Percentiles rank a stretch among this genome's conserved stretches.
Conservation (phyloP, 768 basidiomycete genomes). For the Termitomyces sp. region DNA sequence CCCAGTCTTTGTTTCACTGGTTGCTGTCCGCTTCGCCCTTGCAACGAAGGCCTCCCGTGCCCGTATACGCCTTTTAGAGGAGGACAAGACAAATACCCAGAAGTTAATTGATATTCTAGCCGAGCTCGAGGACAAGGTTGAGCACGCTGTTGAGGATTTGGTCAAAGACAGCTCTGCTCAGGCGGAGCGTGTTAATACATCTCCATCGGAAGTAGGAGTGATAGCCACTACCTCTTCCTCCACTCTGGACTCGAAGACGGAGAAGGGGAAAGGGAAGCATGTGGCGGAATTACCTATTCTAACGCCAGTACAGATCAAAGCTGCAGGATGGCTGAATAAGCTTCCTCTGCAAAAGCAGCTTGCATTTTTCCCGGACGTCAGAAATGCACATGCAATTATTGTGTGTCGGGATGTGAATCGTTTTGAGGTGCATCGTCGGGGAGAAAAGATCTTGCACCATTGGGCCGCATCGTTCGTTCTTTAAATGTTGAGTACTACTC, state of each 20-base stretch:
- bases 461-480: conserved; percentile 30
- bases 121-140: conserved; percentile 54
- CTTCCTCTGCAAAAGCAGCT: conserved; percentile 70
- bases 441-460: conserved; percentile 63
- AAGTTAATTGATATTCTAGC: conserved; percentile 54
- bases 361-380: conserved; percentile 52
- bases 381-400: conserved; percentile 69
- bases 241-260: background rate
- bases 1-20: conserved; percentile 49
- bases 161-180: conserved; percentile 33
- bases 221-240: background rate
- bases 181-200: conserved; percentile 13
- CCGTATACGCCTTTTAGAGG: conserved; percentile 62
- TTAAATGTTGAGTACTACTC: background rate
- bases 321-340: conserved; percentile 55
- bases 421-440: conserved; percentile 51
- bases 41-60: conserved; percentile 54
- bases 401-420: conserved; percentile 61
- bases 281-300: conserved; percentile 38
- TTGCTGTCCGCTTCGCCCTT: conserved; percentile 50
- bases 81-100: conserved; percentile 38
- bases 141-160: conserved; percentile 55
- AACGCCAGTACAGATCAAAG: conserved; percentile 49
- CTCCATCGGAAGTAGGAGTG: background rate
- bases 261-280: background rate